These are phyloP conservation scores for Hyaloraphidium curvatum DNA, from an alignment of 192 early-diverging fungal genomes.

Conservation along the genomic window DNA sequence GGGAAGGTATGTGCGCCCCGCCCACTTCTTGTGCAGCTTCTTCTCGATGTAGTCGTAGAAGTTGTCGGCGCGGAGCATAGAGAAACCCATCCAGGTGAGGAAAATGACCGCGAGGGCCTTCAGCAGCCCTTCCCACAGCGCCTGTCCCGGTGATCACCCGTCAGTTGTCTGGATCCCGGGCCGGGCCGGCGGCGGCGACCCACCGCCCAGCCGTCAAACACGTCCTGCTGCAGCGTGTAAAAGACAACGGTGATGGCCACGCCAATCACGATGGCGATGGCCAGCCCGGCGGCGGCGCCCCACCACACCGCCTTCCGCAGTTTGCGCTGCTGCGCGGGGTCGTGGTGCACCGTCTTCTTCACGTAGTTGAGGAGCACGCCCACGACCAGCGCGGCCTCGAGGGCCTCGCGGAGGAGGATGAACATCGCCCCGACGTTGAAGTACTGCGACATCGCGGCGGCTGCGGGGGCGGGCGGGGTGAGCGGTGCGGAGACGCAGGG, in stretches of 20 bases:
- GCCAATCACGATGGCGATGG: not conserved
- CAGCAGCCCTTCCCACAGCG: constrained; percentile 78
- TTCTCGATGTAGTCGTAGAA: constrained; percentile 21
- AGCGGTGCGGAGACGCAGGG: too few relatives aligned
- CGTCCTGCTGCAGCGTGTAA: not conserved
- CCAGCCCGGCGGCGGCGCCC: not conserved
- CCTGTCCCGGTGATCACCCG: too few relatives aligned
- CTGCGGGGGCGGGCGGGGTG: too few relatives aligned
- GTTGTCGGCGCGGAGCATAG: constrained; percentile 51
- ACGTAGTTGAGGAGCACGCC: constrained; percentile 65
- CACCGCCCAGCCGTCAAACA: not conserved
- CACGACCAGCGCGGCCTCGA: constrained; percentile 76
- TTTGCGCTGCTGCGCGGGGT: not conserved
- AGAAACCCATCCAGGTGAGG: constrained; percentile 66
- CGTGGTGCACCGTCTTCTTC: constrained; percentile 29
- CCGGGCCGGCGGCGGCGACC: too few relatives aligned
- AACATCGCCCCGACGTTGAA: too few relatives aligned
- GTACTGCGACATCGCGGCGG: too few relatives aligned
- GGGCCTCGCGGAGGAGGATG: constrained; percentile 59
- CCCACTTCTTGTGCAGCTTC: not conserved
- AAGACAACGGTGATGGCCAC: not conserved
- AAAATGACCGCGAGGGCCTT: constrained; percentile 52
- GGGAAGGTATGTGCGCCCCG: not conserved
- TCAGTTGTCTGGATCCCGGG: too few relatives aligned
- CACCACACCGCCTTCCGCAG: not conserved